phyloP scores from a whole-genome alignment of 345 rosid species.

The Eutrema heterophyllum region DNA sequence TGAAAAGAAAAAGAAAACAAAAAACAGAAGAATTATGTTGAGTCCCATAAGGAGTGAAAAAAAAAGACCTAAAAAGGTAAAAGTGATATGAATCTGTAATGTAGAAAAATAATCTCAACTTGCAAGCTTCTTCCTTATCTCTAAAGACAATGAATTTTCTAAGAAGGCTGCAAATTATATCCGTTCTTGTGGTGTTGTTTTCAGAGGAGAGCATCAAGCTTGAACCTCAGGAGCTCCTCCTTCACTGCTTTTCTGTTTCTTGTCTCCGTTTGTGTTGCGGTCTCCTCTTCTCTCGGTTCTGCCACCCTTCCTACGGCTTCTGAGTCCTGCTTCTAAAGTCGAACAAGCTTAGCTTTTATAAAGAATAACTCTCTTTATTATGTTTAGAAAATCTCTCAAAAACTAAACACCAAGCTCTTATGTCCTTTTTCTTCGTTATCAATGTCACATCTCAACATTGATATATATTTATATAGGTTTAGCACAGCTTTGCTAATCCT shows the following conservation, averaged over 20 bases:
- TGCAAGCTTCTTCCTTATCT: conserved; percentile 1
- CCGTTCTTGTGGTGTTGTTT: conserved; percentile 5
- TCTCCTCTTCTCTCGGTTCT: conserved; percentile 13
- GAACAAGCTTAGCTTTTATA: too few relatives aligned
- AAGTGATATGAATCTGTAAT: conserved; percentile 16
- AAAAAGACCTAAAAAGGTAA: conserved; percentile 2
- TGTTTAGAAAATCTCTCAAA: too few relatives aligned
- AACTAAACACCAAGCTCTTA: too few relatives aligned
- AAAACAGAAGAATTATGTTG: neutral
- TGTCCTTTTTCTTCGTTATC: too few relatives aligned
- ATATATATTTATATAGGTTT: too few relatives aligned
- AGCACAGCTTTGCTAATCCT: too few relatives aligned
- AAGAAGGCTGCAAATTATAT: neutral
- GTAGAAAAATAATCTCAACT: conserved; percentile 7
- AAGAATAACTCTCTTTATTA: too few relatives aligned
- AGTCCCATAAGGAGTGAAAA: neutral
- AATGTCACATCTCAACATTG: fast-evolving
- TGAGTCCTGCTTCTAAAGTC: neutral
- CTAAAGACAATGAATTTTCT: neutral
- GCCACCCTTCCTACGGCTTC: conserved; percentile 4
- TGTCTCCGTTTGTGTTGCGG: neutral
- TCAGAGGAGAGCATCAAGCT: neutral
- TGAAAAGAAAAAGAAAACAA: neutral
- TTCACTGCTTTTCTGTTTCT: conserved; percentile 11
- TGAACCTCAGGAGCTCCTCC: neutral